A percentile compares a stretch with the other conserved stretches of the same genome.
Evolutionary conservation across 2,329 filamentous ascomycete genomes (phyloP).

Genomic region (Penicillium sp.): DNA sequence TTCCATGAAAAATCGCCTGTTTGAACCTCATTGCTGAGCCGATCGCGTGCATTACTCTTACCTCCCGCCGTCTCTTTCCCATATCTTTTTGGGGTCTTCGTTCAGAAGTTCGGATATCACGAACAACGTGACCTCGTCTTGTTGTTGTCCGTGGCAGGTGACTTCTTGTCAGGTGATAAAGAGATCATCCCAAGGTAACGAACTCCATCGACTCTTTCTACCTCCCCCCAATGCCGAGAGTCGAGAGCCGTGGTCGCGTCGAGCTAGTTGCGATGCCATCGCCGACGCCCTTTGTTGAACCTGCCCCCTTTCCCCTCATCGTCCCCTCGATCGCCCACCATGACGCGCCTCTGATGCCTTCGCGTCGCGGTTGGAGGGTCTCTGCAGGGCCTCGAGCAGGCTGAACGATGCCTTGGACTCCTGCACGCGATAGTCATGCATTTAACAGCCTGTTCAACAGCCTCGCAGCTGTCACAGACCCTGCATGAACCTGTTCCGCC

Average conservation of each 20-base stretch:
- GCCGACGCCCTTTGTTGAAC: slow-evolving; percentile 14
- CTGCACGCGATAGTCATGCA: background rate
- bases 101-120: slow-evolving; percentile 34
- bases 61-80: slow-evolving; percentile 9
- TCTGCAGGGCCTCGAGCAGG: background rate
- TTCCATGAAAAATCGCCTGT: slow-evolving; percentile 32
- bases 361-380: slow-evolving; percentile 1
- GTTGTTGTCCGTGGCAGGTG: slow-evolving; percentile 48
- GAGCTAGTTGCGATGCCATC: slow-evolving; percentile 3
- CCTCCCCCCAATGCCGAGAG: slow-evolving; percentile 21
- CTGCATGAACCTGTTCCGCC: slow-evolving; percentile 6
- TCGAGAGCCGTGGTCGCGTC: slow-evolving; percentile 18
- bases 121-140: slow-evolving; percentile 35
- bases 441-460: background rate
- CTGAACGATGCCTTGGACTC: slow-evolving; percentile 2
- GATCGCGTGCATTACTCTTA: slow-evolving; percentile 15
- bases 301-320: slow-evolving; percentile 22
- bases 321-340: slow-evolving; percentile 29
- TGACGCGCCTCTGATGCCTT: slow-evolving; percentile 33
- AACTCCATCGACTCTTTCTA: slow-evolving; percentile 26
- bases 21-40: slow-evolving; percentile 25
- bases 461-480: background rate
- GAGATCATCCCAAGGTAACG: slow-evolving; percentile 43
- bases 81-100: slow-evolving; percentile 26
- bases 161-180: slow-evolving; percentile 52